Base-by-base conservation (phyloP, 257 asterid species). In the Salvia splendens region DNA sequence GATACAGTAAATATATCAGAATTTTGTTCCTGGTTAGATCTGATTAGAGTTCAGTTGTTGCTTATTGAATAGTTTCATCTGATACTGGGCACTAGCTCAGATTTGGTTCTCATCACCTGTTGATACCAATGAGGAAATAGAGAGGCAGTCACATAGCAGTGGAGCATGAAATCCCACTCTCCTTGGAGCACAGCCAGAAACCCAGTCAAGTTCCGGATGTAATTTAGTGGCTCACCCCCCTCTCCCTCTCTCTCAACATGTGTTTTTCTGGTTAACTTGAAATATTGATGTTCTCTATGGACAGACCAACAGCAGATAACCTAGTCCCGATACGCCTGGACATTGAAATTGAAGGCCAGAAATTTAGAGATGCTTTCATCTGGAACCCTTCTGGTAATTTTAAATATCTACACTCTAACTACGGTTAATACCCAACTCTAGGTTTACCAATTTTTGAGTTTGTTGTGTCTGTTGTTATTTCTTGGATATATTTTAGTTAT, bases 311-410 rank as follows among this genome's bases (percentile, higher is more conserved):
- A 7, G 76, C 95, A 0, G 99, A 91, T 70, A 91, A 88, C 81
- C 85, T 94, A 28, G 93, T 94, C 47, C 99, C 99, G 0, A 87
- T 94, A 64, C 88, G 91, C 9, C 80, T 91, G 55, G 97, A 94
- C 74, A 83, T 94, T 59, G 97, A 91, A 69, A 85, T 85, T 68
- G 97, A 91, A 45, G 99, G 97, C 10, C 96, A 85, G 79, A 83
- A 89, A 68, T 84, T 78, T 76, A 84, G 86, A 70, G 99, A 91
- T 79, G 91, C 95, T 77, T 87, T 94, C 76, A 77, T 73, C 30
- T 94, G 96, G 97, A 94, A 94, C 48, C 96, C 97, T 17, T 81
- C 95, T 43, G 99, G 99, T 90, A 83, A 67, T 12, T 73, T 45
- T 2, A 4, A 9, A 36, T 74, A 45, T 30, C 1, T 59, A 10